Evolutionary conservation across 2,329 filamentous ascomycete species (phyloP).

Genomic region (Cucurbitaria berberidis): DNA sequence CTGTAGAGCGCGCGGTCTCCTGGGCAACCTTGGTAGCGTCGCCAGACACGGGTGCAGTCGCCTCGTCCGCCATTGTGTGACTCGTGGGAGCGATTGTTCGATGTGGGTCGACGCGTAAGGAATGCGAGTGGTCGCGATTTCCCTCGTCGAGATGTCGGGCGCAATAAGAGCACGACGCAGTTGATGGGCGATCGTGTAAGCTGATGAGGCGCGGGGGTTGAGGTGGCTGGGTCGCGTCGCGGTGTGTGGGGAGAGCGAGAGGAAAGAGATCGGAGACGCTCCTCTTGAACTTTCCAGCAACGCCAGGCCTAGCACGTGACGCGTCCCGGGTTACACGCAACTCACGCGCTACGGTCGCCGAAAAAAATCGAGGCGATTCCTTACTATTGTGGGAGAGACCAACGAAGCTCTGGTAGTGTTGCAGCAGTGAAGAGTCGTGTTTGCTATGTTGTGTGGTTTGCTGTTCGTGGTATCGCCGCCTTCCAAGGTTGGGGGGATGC

Average conservation of each 20-base stretch:
- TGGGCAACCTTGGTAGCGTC: slow-evolving; percentile 38
- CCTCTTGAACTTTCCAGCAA: slow-evolving; percentile 25
- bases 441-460: slow-evolving; percentile 29
- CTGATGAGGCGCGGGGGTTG: slow-evolving; percentile 47
- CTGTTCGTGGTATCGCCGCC: slow-evolving; percentile 27
- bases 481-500: slow-evolving; percentile 35
- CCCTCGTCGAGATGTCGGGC: slow-evolving; percentile 28
- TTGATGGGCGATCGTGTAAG: slow-evolving; percentile 39
- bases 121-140: slow-evolving; percentile 39
- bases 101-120: slow-evolving; percentile 45
- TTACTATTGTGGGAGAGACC: slow-evolving; percentile 11
- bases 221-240: slow-evolving; percentile 40
- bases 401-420: slow-evolving; percentile 18
- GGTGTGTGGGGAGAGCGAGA: slow-evolving; percentile 36
- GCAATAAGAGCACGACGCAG: slow-evolving; percentile 33
- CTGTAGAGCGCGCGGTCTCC: slow-evolving; percentile 39
- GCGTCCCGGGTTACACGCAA: slow-evolving; percentile 20
- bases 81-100: slow-evolving; percentile 42
- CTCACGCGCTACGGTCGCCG: slow-evolving; percentile 13
- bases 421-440: slow-evolving; percentile 29
- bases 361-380: slow-evolving; percentile 32
- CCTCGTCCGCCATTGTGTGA: slow-evolving; percentile 47
- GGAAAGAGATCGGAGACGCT: slow-evolving; percentile 26
- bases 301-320: slow-evolving; percentile 27
- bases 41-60: slow-evolving; percentile 32